Base-by-base conservation (phyloP, 768 basidiomycete species). In the Suillus bovinus region DNA sequence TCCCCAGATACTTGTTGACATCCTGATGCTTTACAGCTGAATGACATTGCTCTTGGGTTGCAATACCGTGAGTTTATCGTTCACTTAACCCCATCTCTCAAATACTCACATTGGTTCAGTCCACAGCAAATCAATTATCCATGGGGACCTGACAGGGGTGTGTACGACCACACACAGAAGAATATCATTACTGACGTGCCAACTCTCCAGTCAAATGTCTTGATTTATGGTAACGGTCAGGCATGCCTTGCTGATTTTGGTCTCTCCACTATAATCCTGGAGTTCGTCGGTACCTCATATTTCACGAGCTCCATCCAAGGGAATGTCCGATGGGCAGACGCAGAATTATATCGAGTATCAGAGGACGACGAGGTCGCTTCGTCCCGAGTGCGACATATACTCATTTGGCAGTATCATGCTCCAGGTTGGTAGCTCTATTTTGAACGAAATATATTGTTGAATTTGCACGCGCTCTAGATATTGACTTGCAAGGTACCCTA, bases 261-360 rank as follows among this genome's bases (percentile, higher is more conserved):
- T 4, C 67, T 81, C 9, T 81, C 79, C 24, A 78, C 65, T 27
- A 74, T 81, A 53, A 67, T 76, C 16, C 68, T 68, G n/a, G 77
- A 79, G 59, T 69, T 76, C 58, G 67, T 73, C 41, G 68, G 71
- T 17, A 5, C 73, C 69, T 60, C 47, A 6, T 59, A 59, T 27
- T 14, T 52, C 22, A 60, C 44, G 44, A 46, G 44, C 11, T 46
- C 44, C 11, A 46, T 46, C 13, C 44, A 22, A 13, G 44, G 44
- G 44, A 46, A 46, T 6, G 44, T 46, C 44, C 44, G 44, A 22
- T 46, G 44, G 44, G 22, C 22, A 46, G 44, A n/a, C 14, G 44
- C 44, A 46, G 44, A 46, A 22, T 46, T 46, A 46, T 46, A 22
- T 22, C n/a, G 22, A 22, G 11, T 46, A 22, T 46, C 44, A 13